Evolutionary conservation across 345 rosid genomes (phyloP), one percentile per base, ranked within the genome.

Genomic region (Citrus sp.): DNA sequence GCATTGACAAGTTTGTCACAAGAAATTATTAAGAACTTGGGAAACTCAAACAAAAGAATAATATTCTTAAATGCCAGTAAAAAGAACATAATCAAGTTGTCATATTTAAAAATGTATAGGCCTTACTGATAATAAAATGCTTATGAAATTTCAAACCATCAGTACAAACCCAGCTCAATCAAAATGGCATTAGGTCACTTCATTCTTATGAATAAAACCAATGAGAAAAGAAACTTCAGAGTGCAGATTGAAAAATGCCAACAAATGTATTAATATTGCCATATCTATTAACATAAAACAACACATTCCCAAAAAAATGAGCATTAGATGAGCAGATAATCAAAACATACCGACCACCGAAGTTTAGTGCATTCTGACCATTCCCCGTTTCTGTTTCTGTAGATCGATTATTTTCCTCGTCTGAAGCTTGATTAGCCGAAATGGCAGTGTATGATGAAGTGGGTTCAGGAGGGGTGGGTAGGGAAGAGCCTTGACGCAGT

Each of bases 361-460:
- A 73, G 72, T 78, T 82, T 67, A 81, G 87, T 58, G 85, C 76
- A 73, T 70, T 80, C 79, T 81, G 87, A 81, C 62, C 70, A 79
- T 78, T 86, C 77, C 80, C 66, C 28, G 83, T 64, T 2, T 80
- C 74, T 65, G 86, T 38, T 55, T 78, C 87, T 32, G 64, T 67
- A 42, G 64, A 38, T 5, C 24, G 87, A 67, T 68, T 82, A 64
- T 80, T 88, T 69, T 87, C 91, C 83, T 88, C 98, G 2, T 89
- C 90, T 76, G 87, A 81, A 58, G 85, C 73, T 84, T 87, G 97
- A 60, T 83, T 79, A 71, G 82, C 88, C 12, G 95, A 87, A 80
- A 91, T 84, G 49, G 92, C 89, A 21, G 93, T 85, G 82, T 91
- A 91, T 27, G 95, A 75, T 64, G 90, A 77, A 28, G 74, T 28